These are phyloP conservation scores for Tylopilus subfusipes DNA, from an alignment of 768 basidiomycete species.

Conservation along the genomic window DNA sequence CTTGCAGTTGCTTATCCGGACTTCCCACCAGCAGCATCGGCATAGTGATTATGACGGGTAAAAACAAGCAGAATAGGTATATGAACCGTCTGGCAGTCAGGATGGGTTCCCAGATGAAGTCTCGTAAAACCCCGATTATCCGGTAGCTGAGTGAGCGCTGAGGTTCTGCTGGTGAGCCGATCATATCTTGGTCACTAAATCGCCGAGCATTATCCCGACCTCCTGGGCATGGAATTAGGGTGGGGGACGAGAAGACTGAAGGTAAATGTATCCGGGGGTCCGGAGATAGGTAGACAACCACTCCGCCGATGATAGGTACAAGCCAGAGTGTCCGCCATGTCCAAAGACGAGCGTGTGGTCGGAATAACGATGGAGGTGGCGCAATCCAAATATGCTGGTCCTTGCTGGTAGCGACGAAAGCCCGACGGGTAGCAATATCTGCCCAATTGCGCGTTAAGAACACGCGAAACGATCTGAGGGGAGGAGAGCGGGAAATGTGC, in stretches of 20 bases:
- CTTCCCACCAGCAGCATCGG: constrained; percentile 80
- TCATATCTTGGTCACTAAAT: constrained; percentile 33
- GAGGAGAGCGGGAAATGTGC: constrained; percentile 23
- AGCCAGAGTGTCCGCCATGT: constrained; percentile 43
- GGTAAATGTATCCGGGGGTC: constrained; percentile 40
- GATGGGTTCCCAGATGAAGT: constrained; percentile 78
- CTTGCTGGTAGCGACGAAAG: constrained; percentile 15
- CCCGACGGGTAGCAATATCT: constrained; percentile 19
- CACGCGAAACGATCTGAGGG: constrained; percentile 23
- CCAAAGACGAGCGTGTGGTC: constrained; percentile 28
- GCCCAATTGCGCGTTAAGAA: constrained; percentile 3
- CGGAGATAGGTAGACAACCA: constrained; percentile 48
- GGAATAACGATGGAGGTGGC: constrained; percentile 9
- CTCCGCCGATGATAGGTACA: constrained; percentile 53
- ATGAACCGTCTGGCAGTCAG: constrained; percentile 81
- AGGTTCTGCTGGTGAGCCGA: constrained; percentile 69
- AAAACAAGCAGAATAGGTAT: constrained; percentile 76
- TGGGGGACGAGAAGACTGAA: constrained; percentile 48
- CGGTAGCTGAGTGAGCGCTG: constrained; percentile 44
- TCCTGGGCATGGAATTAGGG: constrained; percentile 42
- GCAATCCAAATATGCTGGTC: constrained; percentile 8
- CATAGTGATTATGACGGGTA: constrained; percentile 78
- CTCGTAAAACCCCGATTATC: constrained; percentile 46
- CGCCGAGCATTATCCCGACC: constrained; percentile 10
- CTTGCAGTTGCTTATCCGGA: constrained; percentile 50